Evolutionary conservation across 495 filamentous ascomycete genomes (phyloP), one percentile per base, ranked within the genome.

Genomic region (Amphirosellinia nigrospora): DNA sequence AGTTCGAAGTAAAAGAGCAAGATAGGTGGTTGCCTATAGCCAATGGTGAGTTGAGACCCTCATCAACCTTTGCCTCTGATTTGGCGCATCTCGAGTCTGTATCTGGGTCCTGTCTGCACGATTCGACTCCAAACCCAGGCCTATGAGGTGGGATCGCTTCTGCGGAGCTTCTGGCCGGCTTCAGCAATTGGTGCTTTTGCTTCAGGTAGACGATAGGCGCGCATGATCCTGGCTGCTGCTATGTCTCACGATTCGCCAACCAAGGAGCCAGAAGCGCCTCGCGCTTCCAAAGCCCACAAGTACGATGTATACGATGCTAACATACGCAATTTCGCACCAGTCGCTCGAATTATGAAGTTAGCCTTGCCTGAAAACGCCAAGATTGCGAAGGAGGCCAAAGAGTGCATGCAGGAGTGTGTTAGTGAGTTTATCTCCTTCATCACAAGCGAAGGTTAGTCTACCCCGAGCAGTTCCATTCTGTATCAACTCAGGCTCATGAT

Each of bases 341-440:
- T 99, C 76, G 96, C 96, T 73, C 94, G 96, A 58, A 98, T 99
- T 79, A 99, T 99, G 96, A 99, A 99, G 80, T 90, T 91, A 65
- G 96, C 96, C 3, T 85, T 99, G 30, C 96, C 96, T 19, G 96
- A 99, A 72, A 99, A 99, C 80, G 96, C 96, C 66, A 99, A 99
- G 86, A 99, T 99, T 71, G 96, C 96, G 50, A 99, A 99, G 77
- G 96, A 99, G 80, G 96, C 96, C 39, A 99, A 99, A 80, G 96
- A 99, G 79, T 99, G 96, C 83, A 98, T 99, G 96, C 96, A 99
- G 81, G 96, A 99, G 83, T 99, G 96, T 77, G 96, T 99, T 70
- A 98, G 94, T 90, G 96, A 99, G 86, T 99, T 98, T 82, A 99
- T 99, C 85, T 98, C 95, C 21, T 99, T 99, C 85, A 99, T 99